phyloP scores from a whole-genome alignment of 805 yeast genomes.

The Candida palmyrensis region DNA sequence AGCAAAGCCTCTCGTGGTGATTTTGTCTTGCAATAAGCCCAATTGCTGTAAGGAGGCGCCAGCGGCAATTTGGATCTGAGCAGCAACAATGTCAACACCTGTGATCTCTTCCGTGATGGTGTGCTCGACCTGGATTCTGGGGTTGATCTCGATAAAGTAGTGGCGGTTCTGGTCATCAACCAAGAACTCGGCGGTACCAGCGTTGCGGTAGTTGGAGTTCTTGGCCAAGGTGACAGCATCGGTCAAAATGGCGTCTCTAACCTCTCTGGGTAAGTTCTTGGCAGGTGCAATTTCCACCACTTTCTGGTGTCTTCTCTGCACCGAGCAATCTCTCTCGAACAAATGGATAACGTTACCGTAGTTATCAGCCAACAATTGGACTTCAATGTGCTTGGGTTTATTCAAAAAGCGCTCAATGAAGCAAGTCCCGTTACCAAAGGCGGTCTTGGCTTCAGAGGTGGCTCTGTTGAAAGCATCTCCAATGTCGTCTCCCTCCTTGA shows the following conservation, averaged over 20 bases:
- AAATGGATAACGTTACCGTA: conserved; percentile 93
- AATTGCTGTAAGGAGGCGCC: conserved; percentile 92
- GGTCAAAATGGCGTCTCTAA: conserved; percentile 86
- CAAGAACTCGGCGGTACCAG: conserved; percentile 97
- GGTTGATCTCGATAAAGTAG: conserved; percentile 96
- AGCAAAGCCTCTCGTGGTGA: conserved; percentile 95
- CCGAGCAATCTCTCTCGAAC: conserved; percentile 98
- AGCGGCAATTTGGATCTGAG: conserved; percentile 98
- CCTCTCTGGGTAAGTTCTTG: conserved; percentile 72
- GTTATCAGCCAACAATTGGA: conserved; percentile 88
- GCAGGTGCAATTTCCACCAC: conserved; percentile 99
- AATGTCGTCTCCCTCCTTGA: conserved; percentile 90
- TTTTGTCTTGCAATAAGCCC: conserved; percentile 89
- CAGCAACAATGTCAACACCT: conserved; percentile 96
- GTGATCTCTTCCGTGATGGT: conserved; percentile 98
- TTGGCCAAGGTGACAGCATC: conserved; percentile 94
- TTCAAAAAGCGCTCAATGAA: conserved; percentile 93
- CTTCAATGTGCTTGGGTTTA: conserved; percentile 97
- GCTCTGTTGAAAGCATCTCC: conserved; percentile 92
- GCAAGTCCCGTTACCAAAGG: conserved; percentile 99
- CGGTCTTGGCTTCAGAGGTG: conserved; percentile 84
- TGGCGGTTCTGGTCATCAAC: conserved; percentile 93
- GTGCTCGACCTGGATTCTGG: conserved; percentile 97
- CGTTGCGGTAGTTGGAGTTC: conserved; percentile 87
- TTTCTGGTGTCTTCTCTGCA: conserved; percentile 98